phyloP scores from a whole-genome alignment of 148 eudicot genomes.

The Fallopia convolvulus region DNA sequence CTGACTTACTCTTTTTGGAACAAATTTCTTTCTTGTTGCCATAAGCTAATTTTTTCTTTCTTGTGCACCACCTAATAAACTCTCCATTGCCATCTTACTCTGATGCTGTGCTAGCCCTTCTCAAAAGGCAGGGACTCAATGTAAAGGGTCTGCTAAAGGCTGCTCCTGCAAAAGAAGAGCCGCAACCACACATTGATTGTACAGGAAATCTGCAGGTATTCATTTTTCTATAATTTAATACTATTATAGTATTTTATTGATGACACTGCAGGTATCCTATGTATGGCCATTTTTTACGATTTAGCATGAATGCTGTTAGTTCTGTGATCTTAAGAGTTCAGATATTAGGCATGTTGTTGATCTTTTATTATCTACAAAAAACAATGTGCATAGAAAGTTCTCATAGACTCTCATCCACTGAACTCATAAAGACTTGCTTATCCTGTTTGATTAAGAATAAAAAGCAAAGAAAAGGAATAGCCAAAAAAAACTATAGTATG shows the following conservation, averaged over 20 bases:
- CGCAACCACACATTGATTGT: conserved; percentile 80
- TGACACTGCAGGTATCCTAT: neutral
- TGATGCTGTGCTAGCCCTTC: conserved; percentile 45
- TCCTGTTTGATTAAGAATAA: neutral
- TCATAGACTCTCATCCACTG: neutral
- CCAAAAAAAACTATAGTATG: neutral
- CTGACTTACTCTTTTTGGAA: neutral
- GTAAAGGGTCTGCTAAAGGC: conserved; percentile 93
- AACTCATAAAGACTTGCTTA: neutral
- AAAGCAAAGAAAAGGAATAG: neutral
- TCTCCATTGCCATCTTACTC: neutral
- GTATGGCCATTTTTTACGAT: neutral
- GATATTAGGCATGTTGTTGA: neutral
- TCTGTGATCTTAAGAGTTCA: neutral
- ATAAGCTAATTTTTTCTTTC: neutral
- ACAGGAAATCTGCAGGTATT: conserved; percentile 92
- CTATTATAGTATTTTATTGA: neutral
- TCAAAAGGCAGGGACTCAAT: conserved; percentile 92
- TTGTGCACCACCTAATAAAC: neutral
- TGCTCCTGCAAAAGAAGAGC: conserved; percentile 79
- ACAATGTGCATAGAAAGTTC: neutral
- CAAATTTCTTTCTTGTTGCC: neutral
- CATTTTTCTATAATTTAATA: neutral
- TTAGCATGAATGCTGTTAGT: neutral
- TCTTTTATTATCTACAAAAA: neutral